phyloP scores from a whole-genome alignment of 139 green algal genomes.

The Chlamydomonas sp. region DNA sequence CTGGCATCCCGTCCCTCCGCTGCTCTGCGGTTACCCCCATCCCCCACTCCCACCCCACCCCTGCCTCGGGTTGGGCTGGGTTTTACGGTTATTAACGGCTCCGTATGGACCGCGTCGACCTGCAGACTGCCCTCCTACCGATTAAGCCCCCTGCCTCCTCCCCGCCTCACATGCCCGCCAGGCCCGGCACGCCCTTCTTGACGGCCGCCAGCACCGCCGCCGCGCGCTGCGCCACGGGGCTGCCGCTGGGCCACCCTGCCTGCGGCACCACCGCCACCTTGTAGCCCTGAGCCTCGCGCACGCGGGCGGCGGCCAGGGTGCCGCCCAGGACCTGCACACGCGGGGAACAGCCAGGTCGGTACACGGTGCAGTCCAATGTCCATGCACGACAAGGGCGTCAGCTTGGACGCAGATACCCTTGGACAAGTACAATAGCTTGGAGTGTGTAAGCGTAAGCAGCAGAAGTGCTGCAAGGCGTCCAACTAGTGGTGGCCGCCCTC shows the following conservation, averaged over 20 bases:
- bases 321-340: conserved; percentile 49
- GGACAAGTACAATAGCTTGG: too few species aligned
- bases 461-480: too few species aligned
- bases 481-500: background rate
- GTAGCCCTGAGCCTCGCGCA: conserved; percentile 58
- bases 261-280: conserved; percentile 47
- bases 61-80: too few species aligned
- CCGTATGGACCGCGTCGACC: too few species aligned
- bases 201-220: conserved; percentile 55
- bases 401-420: too few species aligned
- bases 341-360: background rate
- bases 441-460: too few species aligned
- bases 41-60: too few species aligned
- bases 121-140: background rate
- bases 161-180: conserved; percentile 28
- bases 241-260: conserved; percentile 17
- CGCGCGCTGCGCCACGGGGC: conserved; percentile 44
- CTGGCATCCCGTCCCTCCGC: too few species aligned
- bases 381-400: background rate
- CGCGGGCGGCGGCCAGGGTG: conserved; percentile 19
- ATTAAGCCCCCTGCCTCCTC: background rate
- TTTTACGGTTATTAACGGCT: too few species aligned
- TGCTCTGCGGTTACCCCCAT: too few species aligned
- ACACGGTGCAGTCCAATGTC: background rate
- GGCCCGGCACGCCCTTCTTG: conserved; percentile 40